Conservation (phyloP, 805 yeast genomes). For the Teunomyces stri region DNA sequence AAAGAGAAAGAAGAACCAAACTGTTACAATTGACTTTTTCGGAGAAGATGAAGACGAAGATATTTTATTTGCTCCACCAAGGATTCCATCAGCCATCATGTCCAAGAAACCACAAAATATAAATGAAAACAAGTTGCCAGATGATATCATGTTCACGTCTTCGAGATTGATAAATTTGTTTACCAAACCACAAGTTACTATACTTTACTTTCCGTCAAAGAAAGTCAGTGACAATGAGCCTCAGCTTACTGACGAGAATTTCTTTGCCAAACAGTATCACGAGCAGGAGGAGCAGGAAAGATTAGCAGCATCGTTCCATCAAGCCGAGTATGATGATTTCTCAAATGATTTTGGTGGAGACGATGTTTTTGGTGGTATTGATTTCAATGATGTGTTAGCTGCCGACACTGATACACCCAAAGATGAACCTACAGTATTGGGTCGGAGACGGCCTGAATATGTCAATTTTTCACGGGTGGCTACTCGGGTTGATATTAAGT, state of each 20-base stretch:
- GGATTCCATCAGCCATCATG: constrained; percentile 16
- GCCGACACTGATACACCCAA: constrained; percentile 13
- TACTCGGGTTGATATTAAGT: constrained; percentile 73
- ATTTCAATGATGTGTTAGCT: constrained; percentile 43
- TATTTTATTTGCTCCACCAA: constrained; percentile 32
- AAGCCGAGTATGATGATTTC: constrained; percentile 41
- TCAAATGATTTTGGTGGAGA: constrained; percentile 34
- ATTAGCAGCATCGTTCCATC: constrained; percentile 37
- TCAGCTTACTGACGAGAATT: constrained; percentile 59
- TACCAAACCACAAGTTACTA: constrained; percentile 57
- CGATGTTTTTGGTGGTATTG: constrained; percentile 37
- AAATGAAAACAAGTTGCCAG: constrained; percentile 58
- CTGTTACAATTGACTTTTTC: constrained; percentile 29
- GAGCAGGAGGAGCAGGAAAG: constrained; percentile 36
- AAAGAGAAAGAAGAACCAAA: constrained; percentile 23
- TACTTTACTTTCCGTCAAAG: constrained; percentile 19
- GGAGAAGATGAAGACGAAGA: constrained; percentile 34
- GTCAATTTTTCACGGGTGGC: constrained; percentile 67
- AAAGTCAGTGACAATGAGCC: constrained; percentile 17
- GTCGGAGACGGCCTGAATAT: constrained; percentile 36
- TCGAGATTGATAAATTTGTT: constrained; percentile 64
- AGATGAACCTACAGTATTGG: constrained; percentile 14
- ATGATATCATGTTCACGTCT: constrained; percentile 71
- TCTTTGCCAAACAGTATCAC: constrained; percentile 67
- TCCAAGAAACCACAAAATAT: constrained; percentile 18